phyloP scores from a whole-genome alignment of 1,284 basidiomycete species.

The Irpex sp. region DNA sequence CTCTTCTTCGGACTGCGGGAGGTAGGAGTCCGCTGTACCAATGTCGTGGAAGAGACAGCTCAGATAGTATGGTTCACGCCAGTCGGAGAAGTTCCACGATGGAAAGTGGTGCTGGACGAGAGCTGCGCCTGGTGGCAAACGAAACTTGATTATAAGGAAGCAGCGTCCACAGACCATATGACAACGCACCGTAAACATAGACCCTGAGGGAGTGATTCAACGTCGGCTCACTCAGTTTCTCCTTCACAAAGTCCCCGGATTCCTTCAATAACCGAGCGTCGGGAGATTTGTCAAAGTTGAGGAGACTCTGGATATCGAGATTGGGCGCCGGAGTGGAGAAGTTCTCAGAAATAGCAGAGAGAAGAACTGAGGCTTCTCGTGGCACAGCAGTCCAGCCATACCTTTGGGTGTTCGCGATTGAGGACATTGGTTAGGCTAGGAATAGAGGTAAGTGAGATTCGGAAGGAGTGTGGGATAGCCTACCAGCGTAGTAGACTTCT shows the following conservation, averaged over 20 bases:
- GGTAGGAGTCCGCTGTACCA: slow-evolving; percentile 46
- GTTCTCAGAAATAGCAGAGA: slow-evolving; percentile 45
- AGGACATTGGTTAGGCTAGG: neutral
- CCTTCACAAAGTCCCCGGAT: slow-evolving; percentile 42
- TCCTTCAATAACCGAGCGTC: slow-evolving; percentile 39
- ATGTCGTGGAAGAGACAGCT: slow-evolving; percentile 55
- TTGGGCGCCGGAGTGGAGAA: slow-evolving; percentile 38
- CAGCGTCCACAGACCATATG: neutral
- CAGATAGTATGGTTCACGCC: slow-evolving; percentile 51
- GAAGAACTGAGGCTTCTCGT: slow-evolving; percentile 45
- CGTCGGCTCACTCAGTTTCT: slow-evolving; percentile 44
- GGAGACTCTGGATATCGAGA: slow-evolving; percentile 38
- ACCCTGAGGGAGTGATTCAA: slow-evolving; percentile 51
- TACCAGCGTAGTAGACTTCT: no score
- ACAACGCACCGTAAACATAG: slow-evolving; percentile 41
- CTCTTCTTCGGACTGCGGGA: slow-evolving; percentile 35
- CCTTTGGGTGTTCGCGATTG: slow-evolving; percentile 21
- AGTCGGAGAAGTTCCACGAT: slow-evolving; percentile 17
- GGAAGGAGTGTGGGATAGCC: no score
- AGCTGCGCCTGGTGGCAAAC: slow-evolving; percentile 36
- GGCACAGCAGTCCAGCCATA: slow-evolving; percentile 50
- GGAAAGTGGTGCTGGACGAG: slow-evolving; percentile 47
- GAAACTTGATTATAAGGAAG: neutral
- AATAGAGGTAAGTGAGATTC: neutral
- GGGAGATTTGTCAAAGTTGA: slow-evolving; percentile 40